A percentile compares a stretch with the other conserved stretches of the same genome.
Evolutionary conservation across 2,329 filamentous ascomycete genomes (phyloP).

Genomic region (Colletotrichum sp.): DNA sequence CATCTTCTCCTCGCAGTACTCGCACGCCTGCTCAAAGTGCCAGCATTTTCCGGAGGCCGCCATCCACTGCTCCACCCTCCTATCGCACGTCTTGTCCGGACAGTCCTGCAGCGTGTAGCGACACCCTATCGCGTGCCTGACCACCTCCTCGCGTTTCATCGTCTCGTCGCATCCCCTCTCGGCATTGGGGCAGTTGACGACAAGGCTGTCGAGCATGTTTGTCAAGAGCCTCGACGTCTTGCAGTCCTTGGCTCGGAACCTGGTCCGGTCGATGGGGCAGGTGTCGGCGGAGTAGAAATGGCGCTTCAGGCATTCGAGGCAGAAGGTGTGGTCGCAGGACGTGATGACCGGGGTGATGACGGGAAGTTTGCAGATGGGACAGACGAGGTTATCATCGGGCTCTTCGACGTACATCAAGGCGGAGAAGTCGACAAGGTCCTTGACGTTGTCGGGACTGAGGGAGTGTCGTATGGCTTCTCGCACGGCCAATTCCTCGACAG

Average conservation of each 20-base stretch:
- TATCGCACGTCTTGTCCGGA: constrained; percentile 55
- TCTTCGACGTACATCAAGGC: constrained; percentile 48
- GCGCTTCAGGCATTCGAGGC: constrained; percentile 58
- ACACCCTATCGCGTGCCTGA: constrained; percentile 63
- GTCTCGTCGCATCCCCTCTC: constrained; percentile 54
- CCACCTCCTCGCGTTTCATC: constrained; percentile 58
- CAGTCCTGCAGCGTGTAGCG: constrained; percentile 62
- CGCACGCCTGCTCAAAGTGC: constrained; percentile 57
- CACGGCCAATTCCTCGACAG: constrained; percentile 11
- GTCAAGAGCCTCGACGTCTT: constrained; percentile 52
- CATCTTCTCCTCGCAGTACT: constrained; percentile 57
- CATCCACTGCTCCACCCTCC: constrained; percentile 57
- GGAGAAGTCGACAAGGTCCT: constrained; percentile 44
- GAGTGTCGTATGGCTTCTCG: constrained; percentile 13
- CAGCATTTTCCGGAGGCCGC: constrained; percentile 45
- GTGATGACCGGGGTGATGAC: constrained; percentile 67
- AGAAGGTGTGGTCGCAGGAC: constrained; percentile 70
- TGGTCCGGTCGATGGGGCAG: constrained; percentile 65
- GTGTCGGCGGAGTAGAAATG: constrained; percentile 46
- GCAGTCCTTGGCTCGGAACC: constrained; percentile 29
- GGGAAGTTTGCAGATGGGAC: constrained; percentile 64
- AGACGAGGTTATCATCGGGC: constrained; percentile 53
- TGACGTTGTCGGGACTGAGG: constrained; percentile 3
- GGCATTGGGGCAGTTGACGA: constrained; percentile 63
- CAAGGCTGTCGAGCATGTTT: constrained; percentile 65